Conservation (phyloP, 2,329 filamentous ascomycete species). For the Sphaerulina musiva region DNA sequence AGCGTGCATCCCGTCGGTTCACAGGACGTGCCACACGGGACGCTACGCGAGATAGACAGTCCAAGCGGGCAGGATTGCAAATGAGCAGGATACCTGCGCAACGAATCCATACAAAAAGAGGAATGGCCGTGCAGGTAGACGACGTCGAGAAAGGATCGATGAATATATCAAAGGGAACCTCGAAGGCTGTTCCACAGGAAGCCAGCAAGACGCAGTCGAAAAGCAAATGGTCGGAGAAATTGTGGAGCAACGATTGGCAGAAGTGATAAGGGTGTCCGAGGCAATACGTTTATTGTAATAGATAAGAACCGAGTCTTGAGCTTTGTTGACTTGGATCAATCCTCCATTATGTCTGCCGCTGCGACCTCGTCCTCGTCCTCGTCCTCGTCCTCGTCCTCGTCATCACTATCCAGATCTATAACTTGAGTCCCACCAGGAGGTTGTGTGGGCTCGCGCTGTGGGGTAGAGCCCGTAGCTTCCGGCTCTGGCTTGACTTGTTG, state of each 20-base stretch:
- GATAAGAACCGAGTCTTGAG: too few relatives aligned
- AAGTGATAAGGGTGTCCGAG: conserved; percentile 3
- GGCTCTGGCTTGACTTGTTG: conserved; percentile 15
- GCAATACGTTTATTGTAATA: too few relatives aligned
- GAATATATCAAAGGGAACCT: conserved; percentile 6
- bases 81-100: conserved; percentile 15
- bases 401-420: conserved; percentile 13
- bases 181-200: conserved; percentile 9
- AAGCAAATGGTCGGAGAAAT: conserved; percentile 19
- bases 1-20: conserved; percentile 52
- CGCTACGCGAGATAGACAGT: conserved; percentile 13
- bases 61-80: conserved; percentile 22
- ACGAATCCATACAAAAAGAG: conserved; percentile 23
- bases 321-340: neutral
- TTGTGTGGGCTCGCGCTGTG: neutral
- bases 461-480: conserved; percentile 9
- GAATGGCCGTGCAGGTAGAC: conserved; percentile 23
- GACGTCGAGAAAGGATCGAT: conserved; percentile 31
- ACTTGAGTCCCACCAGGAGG: conserved; percentile 14
- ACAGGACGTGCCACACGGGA: conserved; percentile 34
- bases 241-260: conserved; percentile 29
- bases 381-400: conserved; percentile 16
- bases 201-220: conserved; percentile 3
- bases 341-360: neutral
- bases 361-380: conserved; percentile 11